Percentiles rank a stretch among this genome's conserved stretches.
Evolutionary conservation across 2,329 filamentous ascomycete genomes (phyloP).

Genomic region (Tolypocladium ophioglossoides): DNA sequence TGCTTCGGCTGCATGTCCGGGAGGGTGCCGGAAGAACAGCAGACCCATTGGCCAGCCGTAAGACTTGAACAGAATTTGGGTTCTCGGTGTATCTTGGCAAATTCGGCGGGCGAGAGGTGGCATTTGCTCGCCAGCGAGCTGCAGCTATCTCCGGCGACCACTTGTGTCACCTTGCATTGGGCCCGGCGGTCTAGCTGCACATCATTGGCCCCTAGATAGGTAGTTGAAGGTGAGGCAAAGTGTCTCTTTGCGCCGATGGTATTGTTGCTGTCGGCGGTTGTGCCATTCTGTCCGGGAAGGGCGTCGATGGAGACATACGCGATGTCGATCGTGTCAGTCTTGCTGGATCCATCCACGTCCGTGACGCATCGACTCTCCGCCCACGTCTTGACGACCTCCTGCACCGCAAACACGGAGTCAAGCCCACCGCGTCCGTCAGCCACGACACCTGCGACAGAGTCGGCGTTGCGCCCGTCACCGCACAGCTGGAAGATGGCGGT

Average conservation of each 20-base stretch:
- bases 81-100: constrained; percentile 25
- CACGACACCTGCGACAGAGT: neutral
- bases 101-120: constrained; percentile 24
- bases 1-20: constrained; percentile 21
- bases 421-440: neutral
- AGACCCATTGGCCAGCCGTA: constrained; percentile 18
- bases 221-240: neutral
- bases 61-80: constrained; percentile 12
- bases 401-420: neutral
- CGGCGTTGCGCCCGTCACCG: neutral
- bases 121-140: constrained; percentile 24
- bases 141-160: constrained; percentile 23
- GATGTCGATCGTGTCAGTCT: neutral
- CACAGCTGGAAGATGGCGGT: neutral
- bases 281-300: neutral
- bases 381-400: neutral
- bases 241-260: neutral
- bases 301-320: neutral
- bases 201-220: no score
- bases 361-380: neutral
- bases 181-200: neutral
- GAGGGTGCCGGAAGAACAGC: constrained; percentile 23
- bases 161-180: neutral
- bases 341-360: neutral
- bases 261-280: no score